Evolutionary conservation across 768 basidiomycete genomes (phyloP).

Genomic region (Obba rivulosa): DNA sequence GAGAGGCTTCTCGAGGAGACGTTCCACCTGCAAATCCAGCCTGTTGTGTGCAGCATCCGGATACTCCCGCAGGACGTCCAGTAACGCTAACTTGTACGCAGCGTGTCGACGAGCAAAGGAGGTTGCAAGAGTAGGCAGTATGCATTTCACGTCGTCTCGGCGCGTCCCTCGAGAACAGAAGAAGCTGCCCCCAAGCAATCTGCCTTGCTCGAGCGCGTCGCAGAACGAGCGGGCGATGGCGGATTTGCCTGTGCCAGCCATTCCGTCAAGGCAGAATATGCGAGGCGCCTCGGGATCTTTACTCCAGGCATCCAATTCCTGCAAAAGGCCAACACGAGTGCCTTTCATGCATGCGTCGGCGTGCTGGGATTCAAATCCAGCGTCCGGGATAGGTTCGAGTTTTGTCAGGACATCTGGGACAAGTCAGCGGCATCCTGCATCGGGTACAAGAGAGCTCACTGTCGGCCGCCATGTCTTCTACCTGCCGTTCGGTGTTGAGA

Average conservation of each 20-base stretch:
- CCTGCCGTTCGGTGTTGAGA: too few species aligned
- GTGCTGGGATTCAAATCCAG: too few species aligned
- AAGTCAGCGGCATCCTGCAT: too few species aligned
- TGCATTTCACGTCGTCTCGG: background rate
- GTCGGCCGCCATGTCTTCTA: too few species aligned
- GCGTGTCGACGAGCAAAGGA: constrained; percentile 1
- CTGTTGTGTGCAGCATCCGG: background rate
- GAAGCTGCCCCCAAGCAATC: constrained; percentile 27
- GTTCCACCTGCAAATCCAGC: background rate
- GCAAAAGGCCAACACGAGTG: background rate
- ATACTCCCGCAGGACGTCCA: constrained; percentile 6
- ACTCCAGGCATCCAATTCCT: background rate
- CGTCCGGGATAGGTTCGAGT: too few species aligned
- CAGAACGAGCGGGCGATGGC: constrained; percentile 31
- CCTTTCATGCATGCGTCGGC: background rate
- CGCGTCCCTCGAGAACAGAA: constrained; percentile 24
- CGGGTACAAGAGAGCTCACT: too few species aligned
- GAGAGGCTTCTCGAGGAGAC: constrained; percentile 7
- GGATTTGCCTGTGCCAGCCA: constrained; percentile 34
- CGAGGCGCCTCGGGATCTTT: background rate
- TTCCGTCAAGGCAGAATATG: constrained; percentile 16
- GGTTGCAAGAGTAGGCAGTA: constrained; percentile 20
- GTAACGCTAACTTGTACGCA: constrained; percentile 23
- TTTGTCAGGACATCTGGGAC: too few species aligned
- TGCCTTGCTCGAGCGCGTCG: constrained; percentile 9